Percentiles rank a stretch among this genome's conserved stretches.
Conservation (phyloP, 1,284 basidiomycete genomes). For the Tremellales sp. region DNA sequence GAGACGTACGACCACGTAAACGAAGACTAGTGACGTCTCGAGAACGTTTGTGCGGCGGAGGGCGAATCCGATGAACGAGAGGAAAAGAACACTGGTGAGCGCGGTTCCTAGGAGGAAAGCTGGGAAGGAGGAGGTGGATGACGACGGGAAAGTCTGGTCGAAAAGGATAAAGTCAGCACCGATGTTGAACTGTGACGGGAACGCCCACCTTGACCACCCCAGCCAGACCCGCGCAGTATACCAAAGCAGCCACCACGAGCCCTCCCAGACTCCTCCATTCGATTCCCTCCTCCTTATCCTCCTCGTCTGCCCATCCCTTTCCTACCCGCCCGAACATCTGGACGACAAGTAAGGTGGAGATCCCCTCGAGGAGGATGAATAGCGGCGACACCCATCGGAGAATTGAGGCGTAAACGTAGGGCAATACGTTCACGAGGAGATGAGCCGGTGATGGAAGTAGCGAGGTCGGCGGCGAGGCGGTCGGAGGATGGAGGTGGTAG, state of each 20-base stretch:
- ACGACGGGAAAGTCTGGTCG: constrained; percentile 31
- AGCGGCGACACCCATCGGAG: constrained; percentile 47
- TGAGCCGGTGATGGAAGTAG: constrained; percentile 23
- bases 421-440: constrained; percentile 43
- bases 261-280: constrained; percentile 48
- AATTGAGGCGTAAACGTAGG: constrained; percentile 43
- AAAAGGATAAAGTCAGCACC: constrained; percentile 1
- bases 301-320: constrained; percentile 49
- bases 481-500: constrained; percentile 43
- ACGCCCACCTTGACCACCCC: constrained; percentile 40
- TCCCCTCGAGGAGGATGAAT: constrained; percentile 48
- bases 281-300: constrained; percentile 44
- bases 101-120: constrained; percentile 46
- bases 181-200: not conserved
- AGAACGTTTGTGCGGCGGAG: constrained; percentile 86
- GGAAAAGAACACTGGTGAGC: constrained; percentile 58
- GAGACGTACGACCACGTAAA: constrained; percentile 82
- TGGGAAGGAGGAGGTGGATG: constrained; percentile 28
- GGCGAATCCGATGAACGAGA: constrained; percentile 84
- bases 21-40: constrained; percentile 78
- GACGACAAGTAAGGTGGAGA: constrained; percentile 44
- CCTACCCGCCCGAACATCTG: constrained; percentile 47
- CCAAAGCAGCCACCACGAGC: constrained; percentile 41
- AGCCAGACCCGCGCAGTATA: constrained; percentile 44
- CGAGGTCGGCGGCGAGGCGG: constrained; percentile 10